These are phyloP conservation scores for Wolfiporia cocos DNA, from an alignment of 1,284 basidiomycete species.

Conservation along the genomic window DNA sequence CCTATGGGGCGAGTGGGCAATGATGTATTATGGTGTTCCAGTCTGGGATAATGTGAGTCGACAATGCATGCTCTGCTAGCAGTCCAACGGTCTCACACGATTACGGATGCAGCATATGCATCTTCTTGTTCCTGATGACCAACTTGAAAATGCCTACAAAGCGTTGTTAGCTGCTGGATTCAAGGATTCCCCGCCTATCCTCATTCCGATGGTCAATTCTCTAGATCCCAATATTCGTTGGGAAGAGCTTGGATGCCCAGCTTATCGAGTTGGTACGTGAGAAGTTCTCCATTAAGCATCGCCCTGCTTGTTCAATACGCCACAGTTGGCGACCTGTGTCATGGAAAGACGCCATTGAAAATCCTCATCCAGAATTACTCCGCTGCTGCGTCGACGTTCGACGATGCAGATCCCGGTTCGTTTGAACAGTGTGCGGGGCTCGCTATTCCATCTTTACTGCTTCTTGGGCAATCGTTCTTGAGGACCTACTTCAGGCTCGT, in stretches of 20 bases:
- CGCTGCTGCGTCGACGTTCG: neutral
- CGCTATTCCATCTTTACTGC: neutral
- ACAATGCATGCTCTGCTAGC: neutral
- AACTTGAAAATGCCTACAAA: neutral
- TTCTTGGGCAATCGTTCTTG: neutral
- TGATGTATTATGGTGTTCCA: neutral
- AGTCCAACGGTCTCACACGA: neutral
- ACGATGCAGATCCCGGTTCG: neutral
- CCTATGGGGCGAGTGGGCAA: neutral
- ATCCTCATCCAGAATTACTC: neutral
- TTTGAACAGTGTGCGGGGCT: neutral
- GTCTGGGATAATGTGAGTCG: neutral
- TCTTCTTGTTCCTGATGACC: neutral
- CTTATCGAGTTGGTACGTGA: neutral
- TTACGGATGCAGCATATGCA: neutral
- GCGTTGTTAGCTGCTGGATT: neutral
- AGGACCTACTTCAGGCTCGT: neutral
- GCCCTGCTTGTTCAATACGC: neutral
- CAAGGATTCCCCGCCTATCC: neutral
- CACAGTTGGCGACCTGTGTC: neutral
- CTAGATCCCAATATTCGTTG: neutral
- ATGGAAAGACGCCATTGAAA: neutral
- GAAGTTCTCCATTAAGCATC: neutral
- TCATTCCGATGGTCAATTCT: neutral
- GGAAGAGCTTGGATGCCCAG: neutral